A percentile compares a stretch with the other conserved stretches of the same genome.
Evolutionary conservation across 1,284 basidiomycete species (phyloP).

Genomic region (Fomitopsis schrenkii): DNA sequence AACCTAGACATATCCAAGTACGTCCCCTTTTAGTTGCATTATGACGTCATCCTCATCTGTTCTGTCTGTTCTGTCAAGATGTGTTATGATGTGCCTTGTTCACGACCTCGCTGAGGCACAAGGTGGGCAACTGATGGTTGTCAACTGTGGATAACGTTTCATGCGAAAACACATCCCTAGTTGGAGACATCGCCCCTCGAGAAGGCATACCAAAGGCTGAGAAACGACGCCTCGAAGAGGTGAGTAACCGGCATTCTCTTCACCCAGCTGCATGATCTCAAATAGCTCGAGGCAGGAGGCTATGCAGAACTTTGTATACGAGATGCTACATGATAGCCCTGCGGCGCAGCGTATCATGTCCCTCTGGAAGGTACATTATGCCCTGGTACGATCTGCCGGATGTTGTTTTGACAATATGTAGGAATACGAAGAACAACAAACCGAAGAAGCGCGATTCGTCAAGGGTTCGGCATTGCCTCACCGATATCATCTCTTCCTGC

Average conservation of each 20-base stretch:
- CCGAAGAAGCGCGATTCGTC: slow-evolving; percentile 85
- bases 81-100: slow-evolving; percentile 45
- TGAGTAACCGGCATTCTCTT: slow-evolving; percentile 24
- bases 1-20: slow-evolving; percentile 77
- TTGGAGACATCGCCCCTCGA: slow-evolving; percentile 91
- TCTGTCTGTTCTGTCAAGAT: not conserved
- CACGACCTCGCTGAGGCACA: slow-evolving; percentile 98
- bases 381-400: not conserved
- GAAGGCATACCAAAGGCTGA: slow-evolving; percentile 83
- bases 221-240: slow-evolving; percentile 76
- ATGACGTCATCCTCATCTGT: slow-evolving; percentile 57
- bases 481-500: not conserved
- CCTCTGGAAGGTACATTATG: slow-evolving; percentile 67
- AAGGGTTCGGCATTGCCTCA: slow-evolving; percentile 57
- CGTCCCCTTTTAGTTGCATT: slow-evolving; percentile 59
- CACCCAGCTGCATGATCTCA: not conserved
- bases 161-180: slow-evolving; percentile 26
- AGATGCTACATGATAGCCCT: slow-evolving; percentile 82
- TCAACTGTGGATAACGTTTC: not conserved
- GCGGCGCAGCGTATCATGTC: slow-evolving; percentile 75
- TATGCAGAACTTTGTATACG: slow-evolving; percentile 87
- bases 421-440: slow-evolving; percentile 89
- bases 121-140: slow-evolving; percentile 33
- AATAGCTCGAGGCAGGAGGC: slow-evolving; percentile 55
- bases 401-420: slow-evolving; percentile 25